phyloP scores from a whole-genome alignment of 108 stramenopile species.

The Nitzschia putrida region DNA sequence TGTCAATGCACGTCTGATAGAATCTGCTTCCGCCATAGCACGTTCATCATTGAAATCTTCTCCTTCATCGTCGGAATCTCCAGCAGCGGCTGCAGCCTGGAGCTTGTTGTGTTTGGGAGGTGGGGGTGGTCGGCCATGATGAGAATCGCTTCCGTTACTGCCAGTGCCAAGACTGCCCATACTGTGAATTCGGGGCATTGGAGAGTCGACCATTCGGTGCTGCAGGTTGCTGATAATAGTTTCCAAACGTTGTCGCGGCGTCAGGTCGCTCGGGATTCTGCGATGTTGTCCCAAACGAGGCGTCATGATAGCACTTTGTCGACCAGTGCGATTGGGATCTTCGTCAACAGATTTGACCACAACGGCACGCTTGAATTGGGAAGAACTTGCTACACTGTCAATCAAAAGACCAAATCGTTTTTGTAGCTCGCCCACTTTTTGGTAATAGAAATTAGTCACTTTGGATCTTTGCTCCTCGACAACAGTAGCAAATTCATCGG shows the following conservation, averaged over 20 bases:
- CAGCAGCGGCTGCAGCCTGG: constrained; percentile 9
- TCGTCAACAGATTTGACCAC: not conserved
- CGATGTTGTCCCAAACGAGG: constrained; percentile 1
- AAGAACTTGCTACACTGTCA: constrained; percentile 48
- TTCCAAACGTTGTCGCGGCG: not conserved
- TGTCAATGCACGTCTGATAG: constrained; percentile 74
- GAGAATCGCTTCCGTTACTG: not conserved
- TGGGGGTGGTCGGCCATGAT: constrained; percentile 4
- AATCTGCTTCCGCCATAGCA: constrained; percentile 50
- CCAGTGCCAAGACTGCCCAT: not conserved
- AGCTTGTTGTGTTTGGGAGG: not conserved
- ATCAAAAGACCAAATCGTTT: constrained; percentile 59
- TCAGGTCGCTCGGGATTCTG: not conserved
- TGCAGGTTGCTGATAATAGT: not conserved
- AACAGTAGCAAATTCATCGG: constrained; percentile 34
- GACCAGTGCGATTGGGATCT: not conserved
- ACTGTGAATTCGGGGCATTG: not conserved
- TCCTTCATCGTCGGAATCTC: constrained; percentile 24
- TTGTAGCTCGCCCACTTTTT: constrained; percentile 59
- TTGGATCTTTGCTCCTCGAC: constrained; percentile 55
- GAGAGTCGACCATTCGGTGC: not conserved
- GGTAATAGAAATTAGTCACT: constrained; percentile 60
- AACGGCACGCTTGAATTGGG: constrained; percentile 5
- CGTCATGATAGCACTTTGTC: not conserved
- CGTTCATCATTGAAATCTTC: constrained; percentile 27